Evolutionary conservation across 495 filamentous ascomycete genomes (phyloP).

Genomic region (Apiosordaria backusii): DNA sequence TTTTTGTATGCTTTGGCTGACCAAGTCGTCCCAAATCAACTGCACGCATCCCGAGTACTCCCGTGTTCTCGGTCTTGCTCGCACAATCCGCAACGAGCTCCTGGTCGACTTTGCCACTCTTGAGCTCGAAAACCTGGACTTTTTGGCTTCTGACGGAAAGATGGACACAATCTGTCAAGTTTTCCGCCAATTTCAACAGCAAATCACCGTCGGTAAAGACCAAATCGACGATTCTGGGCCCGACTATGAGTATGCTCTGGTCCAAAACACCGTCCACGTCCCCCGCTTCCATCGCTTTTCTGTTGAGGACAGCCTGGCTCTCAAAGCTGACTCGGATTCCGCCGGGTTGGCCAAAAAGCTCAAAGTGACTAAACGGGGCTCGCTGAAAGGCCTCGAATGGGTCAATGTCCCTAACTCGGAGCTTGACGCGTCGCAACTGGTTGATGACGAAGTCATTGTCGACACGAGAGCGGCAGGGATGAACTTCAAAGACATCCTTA

Average conservation of each 20-base stretch:
- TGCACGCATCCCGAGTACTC: not conserved
- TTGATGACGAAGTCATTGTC: slow-evolving; percentile 25
- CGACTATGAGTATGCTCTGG: not conserved
- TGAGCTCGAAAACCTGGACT: not conserved
- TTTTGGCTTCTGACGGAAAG: not conserved
- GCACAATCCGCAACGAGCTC: not conserved
- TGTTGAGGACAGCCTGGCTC: not conserved
- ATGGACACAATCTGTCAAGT: not conserved
- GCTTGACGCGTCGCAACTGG: not conserved
- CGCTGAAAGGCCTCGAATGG: not conserved
- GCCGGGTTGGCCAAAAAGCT: not conserved
- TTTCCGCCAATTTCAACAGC: not conserved
- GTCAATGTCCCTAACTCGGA: not conserved
- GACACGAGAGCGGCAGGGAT: slow-evolving; percentile 32
- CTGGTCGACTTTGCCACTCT: not conserved
- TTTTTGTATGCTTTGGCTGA: not conserved
- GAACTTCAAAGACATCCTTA: slow-evolving; percentile 42
- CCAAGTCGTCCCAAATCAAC: not conserved
- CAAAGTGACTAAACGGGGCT: not conserved
- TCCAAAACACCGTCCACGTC: not conserved
- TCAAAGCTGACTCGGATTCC: not conserved
- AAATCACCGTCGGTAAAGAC: not conserved
- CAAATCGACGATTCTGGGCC: not conserved
- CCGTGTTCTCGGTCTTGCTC: not conserved
- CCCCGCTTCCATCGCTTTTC: not conserved